Evolutionary conservation across 208 protist species (phyloP), one percentile per base, ranked within the genome.

Genomic region (Crithidia acanthocephali): DNA sequence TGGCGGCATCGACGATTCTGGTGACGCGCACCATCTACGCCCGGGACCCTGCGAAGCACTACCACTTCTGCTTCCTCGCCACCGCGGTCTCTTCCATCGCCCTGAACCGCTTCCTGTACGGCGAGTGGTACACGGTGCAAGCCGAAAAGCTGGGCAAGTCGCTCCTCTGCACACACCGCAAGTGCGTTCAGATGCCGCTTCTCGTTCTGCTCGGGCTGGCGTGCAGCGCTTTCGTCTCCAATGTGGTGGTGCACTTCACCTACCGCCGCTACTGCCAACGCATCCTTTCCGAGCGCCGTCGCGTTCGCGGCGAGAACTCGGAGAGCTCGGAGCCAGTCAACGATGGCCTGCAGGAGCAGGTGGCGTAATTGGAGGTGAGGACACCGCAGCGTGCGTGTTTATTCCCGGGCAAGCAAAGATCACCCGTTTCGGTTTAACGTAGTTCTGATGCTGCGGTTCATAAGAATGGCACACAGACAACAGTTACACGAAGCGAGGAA

Each of bases 11-110:
- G 5, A 68, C 56, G 9, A 50, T 89, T 20, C 73, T 94, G 47
- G 81, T 91, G 48, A 61, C 82, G 42, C 88, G 88, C 42, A 87
- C 84, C 50, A 85, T 91, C 51, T 94, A 81, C 79, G 81, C 79
- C 23, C 83, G 83, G 63, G 85, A 91, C 61, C 48, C 78, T 2
- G 88, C 79, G 32, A 89, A 89, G 83, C 85, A 90, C 74, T 93
- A 91, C 73, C 78, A 91, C 74, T 85, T 88, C 61, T 83, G 71
- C 61, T 83, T 81, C 40, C 58, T 78, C 3, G 69, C 79, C 18
- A 63, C 53, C 7, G 74, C 88, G 55, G 2, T 72, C n/a, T 57
- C 81, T 15, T 72, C 74, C 16, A 56, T 93, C 25, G 60, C 86
- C 27, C 74, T 86, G 44, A 90, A 91, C 72, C 80, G 84, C 30